Evolutionary conservation across 177 flowering plant genomes (phyloP).

Genomic region (Vitis hybrid): DNA sequence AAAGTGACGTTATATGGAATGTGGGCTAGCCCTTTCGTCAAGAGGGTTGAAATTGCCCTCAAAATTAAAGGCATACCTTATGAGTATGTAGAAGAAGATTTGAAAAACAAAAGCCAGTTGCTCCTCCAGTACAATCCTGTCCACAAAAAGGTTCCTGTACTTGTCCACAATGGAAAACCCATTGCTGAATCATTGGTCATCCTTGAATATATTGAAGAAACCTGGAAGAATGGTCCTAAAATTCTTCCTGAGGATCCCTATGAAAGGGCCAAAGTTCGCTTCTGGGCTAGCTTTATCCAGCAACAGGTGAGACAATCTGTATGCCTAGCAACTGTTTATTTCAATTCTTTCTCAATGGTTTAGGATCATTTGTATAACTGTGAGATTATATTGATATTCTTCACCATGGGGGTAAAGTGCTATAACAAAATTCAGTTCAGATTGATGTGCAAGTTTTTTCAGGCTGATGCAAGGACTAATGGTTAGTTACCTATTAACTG

Average conservation of each 20-base stretch:
- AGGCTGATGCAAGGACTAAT: not conserved
- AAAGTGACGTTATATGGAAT: conserved; percentile 29
- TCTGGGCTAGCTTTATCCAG: conserved; percentile 42
- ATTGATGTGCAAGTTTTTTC: not conserved
- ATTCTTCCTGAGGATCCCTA: conserved; percentile 47
- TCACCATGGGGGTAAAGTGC: no score
- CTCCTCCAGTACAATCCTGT: conserved; percentile 43
- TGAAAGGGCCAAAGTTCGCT: conserved; percentile 37
- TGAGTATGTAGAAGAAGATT: conserved; percentile 44
- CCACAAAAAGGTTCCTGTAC: conserved; percentile 36
- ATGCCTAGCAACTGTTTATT: no score
- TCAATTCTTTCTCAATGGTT: no score
- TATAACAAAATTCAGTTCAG: no score
- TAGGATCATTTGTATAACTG: no score
- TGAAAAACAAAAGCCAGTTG: conserved; percentile 31
- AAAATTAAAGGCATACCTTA: conserved; percentile 40
- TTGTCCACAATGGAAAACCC: conserved; percentile 39
- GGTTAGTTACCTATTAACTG: not conserved
- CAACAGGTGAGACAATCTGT: conserved; percentile 14
- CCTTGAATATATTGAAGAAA: conserved; percentile 45
- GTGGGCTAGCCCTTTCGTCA: conserved; percentile 29
- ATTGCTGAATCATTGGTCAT: conserved; percentile 37
- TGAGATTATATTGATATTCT: no score
- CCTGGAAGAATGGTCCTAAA: conserved; percentile 32
- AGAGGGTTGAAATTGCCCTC: conserved; percentile 40